Percentiles rank a stretch among this genome's conserved stretches.
These are phyloP conservation scores for Mucor racemosus DNA, from an alignment of 371 early-diverging fungal species.

Conservation along the genomic window DNA sequence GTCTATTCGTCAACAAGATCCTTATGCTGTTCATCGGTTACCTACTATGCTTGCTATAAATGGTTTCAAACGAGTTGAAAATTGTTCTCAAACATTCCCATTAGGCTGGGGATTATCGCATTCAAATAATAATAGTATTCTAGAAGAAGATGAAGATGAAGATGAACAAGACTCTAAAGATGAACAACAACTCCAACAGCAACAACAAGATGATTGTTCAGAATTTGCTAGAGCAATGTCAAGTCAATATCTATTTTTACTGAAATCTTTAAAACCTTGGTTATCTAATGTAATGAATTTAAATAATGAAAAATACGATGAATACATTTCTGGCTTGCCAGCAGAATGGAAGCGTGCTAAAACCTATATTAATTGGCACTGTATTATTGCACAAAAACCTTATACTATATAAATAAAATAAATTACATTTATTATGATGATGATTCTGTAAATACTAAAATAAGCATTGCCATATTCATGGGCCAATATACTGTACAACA, in stretches of 20 bases:
- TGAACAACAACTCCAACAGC: neutral
- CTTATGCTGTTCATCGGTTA: constrained; percentile 46
- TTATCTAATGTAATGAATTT: constrained; percentile 38
- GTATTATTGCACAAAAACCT: constrained; percentile 51
- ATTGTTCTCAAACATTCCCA: constrained; percentile 40
- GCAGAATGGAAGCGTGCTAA: constrained; percentile 44
- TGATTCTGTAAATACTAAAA: constrained; percentile 40
- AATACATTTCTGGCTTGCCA: constrained; percentile 35
- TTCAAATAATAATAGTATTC: constrained; percentile 8
- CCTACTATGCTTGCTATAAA: constrained; percentile 49
- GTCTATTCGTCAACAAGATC: constrained; percentile 50
- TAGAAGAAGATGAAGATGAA: constrained; percentile 6
- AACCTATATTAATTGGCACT: constrained; percentile 53
- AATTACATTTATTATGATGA: neutral
- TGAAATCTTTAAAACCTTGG: constrained; percentile 47
- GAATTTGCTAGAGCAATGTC: constrained; percentile 39
- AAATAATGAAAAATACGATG: constrained; percentile 36
- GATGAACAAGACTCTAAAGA: neutral
- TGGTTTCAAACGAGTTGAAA: constrained; percentile 43
- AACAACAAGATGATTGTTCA: constrained; percentile 14
- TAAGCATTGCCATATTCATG: constrained; percentile 62
- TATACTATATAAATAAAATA: constrained; percentile 4
- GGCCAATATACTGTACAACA: constrained; percentile 72
- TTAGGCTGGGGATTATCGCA: constrained; percentile 46
- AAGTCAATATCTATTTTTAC: constrained; percentile 40